Evolutionary conservation across 2,329 filamentous ascomycete genomes (phyloP).

Genomic region (Alternaria tenuissima): DNA sequence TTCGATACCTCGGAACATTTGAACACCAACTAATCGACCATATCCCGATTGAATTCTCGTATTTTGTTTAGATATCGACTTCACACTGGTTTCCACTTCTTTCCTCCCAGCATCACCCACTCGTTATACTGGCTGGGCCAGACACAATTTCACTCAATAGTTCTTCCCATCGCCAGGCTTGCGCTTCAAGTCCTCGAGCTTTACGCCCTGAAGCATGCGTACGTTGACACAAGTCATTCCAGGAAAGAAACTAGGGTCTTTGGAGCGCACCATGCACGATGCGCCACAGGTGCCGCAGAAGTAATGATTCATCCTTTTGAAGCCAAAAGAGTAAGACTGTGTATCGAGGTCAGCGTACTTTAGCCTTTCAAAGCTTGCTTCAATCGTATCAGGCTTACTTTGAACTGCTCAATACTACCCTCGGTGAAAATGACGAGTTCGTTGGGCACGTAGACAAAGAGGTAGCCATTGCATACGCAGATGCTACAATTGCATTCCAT

Average conservation of each 20-base stretch:
- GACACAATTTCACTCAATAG: conserved; percentile 8
- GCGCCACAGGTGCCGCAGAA: conserved; percentile 46
- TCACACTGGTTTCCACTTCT: not conserved
- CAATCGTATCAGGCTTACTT: conserved; percentile 1
- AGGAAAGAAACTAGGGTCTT: conserved; percentile 23
- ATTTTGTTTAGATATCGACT: not conserved
- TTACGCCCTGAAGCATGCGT: conserved; percentile 37
- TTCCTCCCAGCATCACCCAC: not conserved
- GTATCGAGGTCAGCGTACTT: not conserved
- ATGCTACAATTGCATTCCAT: conserved; percentile 63
- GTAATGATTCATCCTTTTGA: conserved; percentile 28
- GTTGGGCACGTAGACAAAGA: conserved; percentile 52
- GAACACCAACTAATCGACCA: not conserved
- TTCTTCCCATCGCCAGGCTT: conserved; percentile 39
- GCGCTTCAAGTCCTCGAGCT: conserved; percentile 33
- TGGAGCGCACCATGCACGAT: conserved; percentile 31
- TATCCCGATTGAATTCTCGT: not conserved
- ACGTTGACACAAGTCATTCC: conserved; percentile 40
- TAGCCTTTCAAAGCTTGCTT: not conserved
- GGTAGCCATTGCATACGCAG: conserved; percentile 61
- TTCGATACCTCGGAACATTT: not conserved
- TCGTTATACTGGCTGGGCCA: not conserved
- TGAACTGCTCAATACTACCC: conserved; percentile 28
- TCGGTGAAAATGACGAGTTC: conserved; percentile 29
- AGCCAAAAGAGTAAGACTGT: conserved; percentile 39